A percentile compares a stretch with the other conserved stretches of the same genome.
Evolutionary conservation across 768 basidiomycete species (phyloP).

Genomic region (Auricularia sp.): DNA sequence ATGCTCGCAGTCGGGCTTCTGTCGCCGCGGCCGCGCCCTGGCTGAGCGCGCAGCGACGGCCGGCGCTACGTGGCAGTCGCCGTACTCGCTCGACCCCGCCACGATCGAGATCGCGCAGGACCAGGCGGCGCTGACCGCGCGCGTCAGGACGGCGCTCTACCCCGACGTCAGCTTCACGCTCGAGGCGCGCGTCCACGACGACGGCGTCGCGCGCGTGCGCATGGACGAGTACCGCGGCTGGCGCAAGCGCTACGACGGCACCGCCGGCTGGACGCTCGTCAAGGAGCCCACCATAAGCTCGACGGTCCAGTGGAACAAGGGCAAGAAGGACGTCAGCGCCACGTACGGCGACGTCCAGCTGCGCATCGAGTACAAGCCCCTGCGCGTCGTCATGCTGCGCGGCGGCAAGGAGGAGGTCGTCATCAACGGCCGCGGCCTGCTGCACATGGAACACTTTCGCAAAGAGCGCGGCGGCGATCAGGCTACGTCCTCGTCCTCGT

Average conservation of each 20-base stretch:
- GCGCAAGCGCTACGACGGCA: conserved; percentile 82
- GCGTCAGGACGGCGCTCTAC: conserved; percentile 73
- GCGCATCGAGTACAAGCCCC: conserved; percentile 61
- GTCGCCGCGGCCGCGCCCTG: conserved; percentile 81
- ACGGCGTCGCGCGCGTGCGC: conserved; percentile 84
- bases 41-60: conserved; percentile 58
- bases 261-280: conserved; percentile 80
- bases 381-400: conserved; percentile 62
- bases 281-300: conserved; percentile 57
- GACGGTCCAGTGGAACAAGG: conserved; percentile 52
- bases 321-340: conserved; percentile 54
- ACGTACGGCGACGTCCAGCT: conserved; percentile 61
- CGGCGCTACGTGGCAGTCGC: conserved; percentile 62
- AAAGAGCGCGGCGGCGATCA: conserved; percentile 35
- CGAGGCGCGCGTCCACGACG: conserved; percentile 72
- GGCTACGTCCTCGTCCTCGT: conserved; percentile 18
- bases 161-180: conserved; percentile 76
- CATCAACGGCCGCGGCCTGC: conserved; percentile 76
- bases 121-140: conserved; percentile 54
- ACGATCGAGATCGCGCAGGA: conserved; percentile 40
- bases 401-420: conserved; percentile 77
- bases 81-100: conserved; percentile 64
- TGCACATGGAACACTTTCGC: conserved; percentile 96
- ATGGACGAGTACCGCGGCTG: conserved; percentile 82
- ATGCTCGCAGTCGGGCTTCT: conserved; percentile 91